A percentile compares a stretch with the other conserved stretches of the same genome.
Evolutionary conservation across 106 monocot species (phyloP).

Genomic region (Acanthochlamys bracteata): DNA sequence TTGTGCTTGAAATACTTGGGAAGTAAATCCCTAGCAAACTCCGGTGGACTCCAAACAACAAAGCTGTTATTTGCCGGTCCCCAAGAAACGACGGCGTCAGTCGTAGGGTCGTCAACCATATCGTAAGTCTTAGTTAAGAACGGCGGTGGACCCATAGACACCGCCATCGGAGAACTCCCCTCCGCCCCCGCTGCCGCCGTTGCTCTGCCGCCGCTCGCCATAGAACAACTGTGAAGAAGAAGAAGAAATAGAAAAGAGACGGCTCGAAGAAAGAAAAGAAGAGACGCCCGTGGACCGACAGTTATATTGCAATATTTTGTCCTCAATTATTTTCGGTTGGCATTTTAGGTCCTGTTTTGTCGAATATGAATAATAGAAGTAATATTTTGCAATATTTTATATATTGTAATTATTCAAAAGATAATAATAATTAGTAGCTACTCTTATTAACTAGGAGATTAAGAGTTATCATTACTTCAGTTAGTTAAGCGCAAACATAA

Average conservation of each 20-base stretch:
- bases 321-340: no score
- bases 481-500: no score
- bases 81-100: constrained; percentile 35
- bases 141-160: constrained; percentile 18
- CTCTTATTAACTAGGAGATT: no score
- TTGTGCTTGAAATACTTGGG: constrained; percentile 68
- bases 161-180: neutral
- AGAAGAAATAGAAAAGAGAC: neutral
- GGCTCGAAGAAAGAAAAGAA: neutral
- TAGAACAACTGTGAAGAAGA: neutral
- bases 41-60: constrained; percentile 40
- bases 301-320: no score
- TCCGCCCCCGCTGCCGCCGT: neutral
- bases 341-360: no score
- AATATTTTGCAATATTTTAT: no score
- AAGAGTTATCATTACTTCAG: no score
- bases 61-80: constrained; percentile 42
- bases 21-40: constrained; percentile 43
- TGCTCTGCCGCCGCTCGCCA: neutral
- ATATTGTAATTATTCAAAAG: no score
- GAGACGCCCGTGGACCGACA: no score
- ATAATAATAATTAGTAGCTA: no score
- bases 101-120: constrained; percentile 36
- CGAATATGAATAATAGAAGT: no score
- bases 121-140: constrained; percentile 46